These are phyloP conservation scores for Nemania sp. DNA, from an alignment of 2,329 filamentous ascomycete species.

Conservation along the genomic window DNA sequence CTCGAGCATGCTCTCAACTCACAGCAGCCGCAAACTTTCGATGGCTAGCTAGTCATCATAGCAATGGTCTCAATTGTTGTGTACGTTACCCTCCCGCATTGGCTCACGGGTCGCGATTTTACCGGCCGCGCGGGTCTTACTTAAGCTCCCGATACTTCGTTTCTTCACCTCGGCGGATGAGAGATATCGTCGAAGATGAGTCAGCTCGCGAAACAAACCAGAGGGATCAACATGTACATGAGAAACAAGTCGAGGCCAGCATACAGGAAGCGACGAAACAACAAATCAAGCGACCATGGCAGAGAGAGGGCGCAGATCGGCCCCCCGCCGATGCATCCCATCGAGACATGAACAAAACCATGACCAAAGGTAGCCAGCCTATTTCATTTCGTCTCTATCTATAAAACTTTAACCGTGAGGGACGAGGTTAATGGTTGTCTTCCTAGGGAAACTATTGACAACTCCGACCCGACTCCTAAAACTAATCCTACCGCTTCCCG, in stretches of 20 bases:
- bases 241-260: conserved; percentile 52
- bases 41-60: conserved; percentile 32
- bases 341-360: conserved; percentile 59
- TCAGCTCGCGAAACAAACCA: conserved; percentile 46
- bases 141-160: conserved; percentile 32
- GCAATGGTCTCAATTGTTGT: conserved; percentile 15
- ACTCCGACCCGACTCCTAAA: conserved; percentile 79
- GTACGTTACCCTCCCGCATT: conserved; percentile 3
- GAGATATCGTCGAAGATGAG: conserved; percentile 40
- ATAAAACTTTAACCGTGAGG: background rate
- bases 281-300: conserved; percentile 72
- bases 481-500: conserved; percentile 73
- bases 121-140: background rate
- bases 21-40: conserved; percentile 40
- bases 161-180: conserved; percentile 36
- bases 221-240: conserved; percentile 45
- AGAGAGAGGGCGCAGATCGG: conserved; percentile 68
- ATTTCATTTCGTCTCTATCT: background rate
- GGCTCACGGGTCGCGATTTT: background rate
- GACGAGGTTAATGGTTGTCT: conserved; percentile 12
- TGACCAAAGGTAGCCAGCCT: conserved; percentile 75
- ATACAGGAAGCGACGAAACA: conserved; percentile 60
- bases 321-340: conserved; percentile 66
- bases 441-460: conserved; percentile 74
- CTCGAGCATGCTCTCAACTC: conserved; percentile 45